These are phyloP conservation scores for Candida ficus DNA, from an alignment of 805 yeast genomes.

Conservation along the genomic window DNA sequence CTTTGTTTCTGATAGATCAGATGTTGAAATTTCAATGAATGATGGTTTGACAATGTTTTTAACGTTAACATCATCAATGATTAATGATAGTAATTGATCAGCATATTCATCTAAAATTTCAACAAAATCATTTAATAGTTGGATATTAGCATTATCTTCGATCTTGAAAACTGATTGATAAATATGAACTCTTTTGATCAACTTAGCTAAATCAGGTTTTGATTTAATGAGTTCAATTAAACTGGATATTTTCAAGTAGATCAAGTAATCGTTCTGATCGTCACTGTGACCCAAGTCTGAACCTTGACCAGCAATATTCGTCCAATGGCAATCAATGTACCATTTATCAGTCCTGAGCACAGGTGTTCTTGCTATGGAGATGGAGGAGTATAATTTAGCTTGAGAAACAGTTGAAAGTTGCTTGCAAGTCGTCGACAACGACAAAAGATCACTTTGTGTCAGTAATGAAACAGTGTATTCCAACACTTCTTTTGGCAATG, in stretches of 20 bases:
- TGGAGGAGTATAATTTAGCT: constrained; percentile 31
- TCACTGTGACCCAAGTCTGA: constrained; percentile 27
- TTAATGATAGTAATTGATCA: constrained; percentile 7
- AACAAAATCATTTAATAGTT: constrained; percentile 22
- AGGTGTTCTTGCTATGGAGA: constrained; percentile 33
- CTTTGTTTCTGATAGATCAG: constrained; percentile 6
- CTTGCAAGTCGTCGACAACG: not conserved
- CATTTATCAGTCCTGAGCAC: constrained; percentile 24
- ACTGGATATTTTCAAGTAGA: constrained; percentile 34
- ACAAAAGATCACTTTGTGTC: constrained; percentile 9
- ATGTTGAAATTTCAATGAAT: constrained; percentile 7
- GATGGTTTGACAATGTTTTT: constrained; percentile 10
- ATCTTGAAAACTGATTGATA: constrained; percentile 24
- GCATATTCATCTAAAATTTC: constrained; percentile 21
- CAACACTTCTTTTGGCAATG: not conserved
- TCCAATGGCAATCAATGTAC: constrained; percentile 31
- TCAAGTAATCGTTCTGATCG: constrained; percentile 33
- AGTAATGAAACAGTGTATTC: not conserved
- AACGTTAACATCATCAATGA: constrained; percentile 13
- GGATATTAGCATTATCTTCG: constrained; percentile 19
- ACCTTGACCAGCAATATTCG: constrained; percentile 35
- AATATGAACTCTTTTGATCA: constrained; percentile 32
- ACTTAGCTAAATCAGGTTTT: constrained; percentile 28
- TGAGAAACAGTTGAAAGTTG: constrained; percentile 27
- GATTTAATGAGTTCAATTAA: constrained; percentile 31